Percentiles rank a stretch among this genome's conserved stretches.
phyloP scores from a whole-genome alignment of 1,284 basidiomycete genomes.

The Melampsora americana region DNA sequence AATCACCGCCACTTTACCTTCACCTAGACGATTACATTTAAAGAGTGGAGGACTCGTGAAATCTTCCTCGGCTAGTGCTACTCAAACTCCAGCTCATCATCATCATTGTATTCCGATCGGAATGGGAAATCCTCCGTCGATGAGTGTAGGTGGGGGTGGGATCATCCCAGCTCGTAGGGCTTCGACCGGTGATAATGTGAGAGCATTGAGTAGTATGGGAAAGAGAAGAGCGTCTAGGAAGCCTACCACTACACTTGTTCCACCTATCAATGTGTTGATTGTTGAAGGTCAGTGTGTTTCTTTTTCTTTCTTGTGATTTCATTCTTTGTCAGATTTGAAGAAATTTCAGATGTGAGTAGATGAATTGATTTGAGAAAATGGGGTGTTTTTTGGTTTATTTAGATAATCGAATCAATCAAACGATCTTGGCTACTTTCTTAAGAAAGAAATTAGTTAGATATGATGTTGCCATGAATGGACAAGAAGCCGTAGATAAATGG shows the following conservation, averaged over 20 bases:
- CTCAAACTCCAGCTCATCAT: too few species aligned
- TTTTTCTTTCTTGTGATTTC: background rate
- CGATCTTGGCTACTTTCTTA: conserved; percentile 93
- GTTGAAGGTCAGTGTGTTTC: conserved; percentile 71
- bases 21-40: background rate
- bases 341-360: conserved; percentile 19
- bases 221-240: conserved; percentile 17
- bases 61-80: too few species aligned
- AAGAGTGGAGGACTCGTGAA: too few species aligned
- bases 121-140: too few species aligned
- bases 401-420: conserved; percentile 99
- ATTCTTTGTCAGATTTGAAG: conserved; percentile 21
- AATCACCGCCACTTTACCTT: conserved; percentile 29
- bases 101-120: too few species aligned
- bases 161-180: background rate
- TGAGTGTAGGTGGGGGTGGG: too few species aligned
- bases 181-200: conserved; percentile 13
- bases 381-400: conserved; percentile 39
- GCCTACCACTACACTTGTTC: conserved; percentile 58
- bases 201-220: conserved; percentile 7
- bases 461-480: conserved; percentile 89
- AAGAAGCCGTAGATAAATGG: conserved; percentile 96
- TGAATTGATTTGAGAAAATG: background rate
- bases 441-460: conserved; percentile 92
- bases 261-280: conserved; percentile 90